phyloP scores from a whole-genome alignment of 768 basidiomycete genomes.

The Suillus fuscotomentosus region DNA sequence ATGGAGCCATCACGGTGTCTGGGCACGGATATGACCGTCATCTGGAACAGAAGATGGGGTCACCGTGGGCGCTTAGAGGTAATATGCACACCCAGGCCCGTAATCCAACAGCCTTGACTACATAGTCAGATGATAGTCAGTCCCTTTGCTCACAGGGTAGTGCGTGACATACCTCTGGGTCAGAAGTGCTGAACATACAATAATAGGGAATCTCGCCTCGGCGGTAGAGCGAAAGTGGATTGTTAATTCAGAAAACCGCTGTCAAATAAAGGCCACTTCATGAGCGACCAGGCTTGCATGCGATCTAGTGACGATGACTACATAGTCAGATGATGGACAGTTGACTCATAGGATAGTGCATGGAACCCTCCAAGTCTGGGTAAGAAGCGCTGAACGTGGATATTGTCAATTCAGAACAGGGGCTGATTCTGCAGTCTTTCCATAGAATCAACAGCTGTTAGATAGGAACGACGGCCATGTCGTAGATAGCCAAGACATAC shows the following conservation, averaged over 20 bases:
- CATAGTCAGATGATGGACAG: background rate
- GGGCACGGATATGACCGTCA: background rate
- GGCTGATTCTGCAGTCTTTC: background rate
- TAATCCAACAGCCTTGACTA: background rate
- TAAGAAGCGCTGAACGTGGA: background rate
- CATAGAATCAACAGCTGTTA: background rate
- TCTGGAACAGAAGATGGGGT: background rate
- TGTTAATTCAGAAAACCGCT: background rate
- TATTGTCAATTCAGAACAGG: background rate
- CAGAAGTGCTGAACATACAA: background rate
- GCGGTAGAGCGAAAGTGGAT: background rate
- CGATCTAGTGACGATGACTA: background rate
- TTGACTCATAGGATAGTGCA: background rate
- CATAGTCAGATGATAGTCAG: background rate
- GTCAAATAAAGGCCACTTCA: background rate
- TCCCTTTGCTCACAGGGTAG: background rate
- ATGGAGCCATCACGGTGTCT: background rate
- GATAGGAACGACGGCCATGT: background rate
- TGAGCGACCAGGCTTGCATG: background rate
- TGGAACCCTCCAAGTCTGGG: background rate
- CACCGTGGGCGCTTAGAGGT: background rate
- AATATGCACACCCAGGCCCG: background rate
- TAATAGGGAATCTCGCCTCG: background rate
- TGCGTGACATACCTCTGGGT: background rate
- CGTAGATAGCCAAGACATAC: background rate